phyloP scores from a whole-genome alignment of 257 asterid genomes.

The Primulina eburnea region DNA sequence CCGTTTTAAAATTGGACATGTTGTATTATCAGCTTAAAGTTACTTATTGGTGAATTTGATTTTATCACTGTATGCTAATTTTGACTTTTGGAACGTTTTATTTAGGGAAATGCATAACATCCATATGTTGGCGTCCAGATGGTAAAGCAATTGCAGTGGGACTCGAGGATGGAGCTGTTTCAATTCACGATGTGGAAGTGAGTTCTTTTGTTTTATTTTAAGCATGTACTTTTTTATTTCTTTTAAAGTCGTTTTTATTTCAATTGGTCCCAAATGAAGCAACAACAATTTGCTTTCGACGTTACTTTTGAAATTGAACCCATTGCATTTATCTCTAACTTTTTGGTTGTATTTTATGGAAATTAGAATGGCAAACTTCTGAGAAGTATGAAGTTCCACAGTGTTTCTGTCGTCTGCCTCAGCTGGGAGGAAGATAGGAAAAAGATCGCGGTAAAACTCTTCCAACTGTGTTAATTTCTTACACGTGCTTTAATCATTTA shows the following conservation, averaged over 20 bases:
- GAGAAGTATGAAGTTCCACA: conserved; percentile 69
- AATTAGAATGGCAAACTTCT: conserved; percentile 87
- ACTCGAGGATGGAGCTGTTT: conserved; percentile 85
- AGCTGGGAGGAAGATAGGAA: conserved; percentile 88
- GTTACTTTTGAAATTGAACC: conserved; percentile 1
- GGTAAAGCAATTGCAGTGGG: conserved; percentile 94
- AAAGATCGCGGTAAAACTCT: conserved; percentile 43
- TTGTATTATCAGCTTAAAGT: not conserved
- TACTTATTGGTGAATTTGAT: not conserved
- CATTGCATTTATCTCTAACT: conserved; percentile 15
- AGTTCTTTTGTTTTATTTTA: conserved; percentile 26
- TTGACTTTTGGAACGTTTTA: conserved; percentile 14
- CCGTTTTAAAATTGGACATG: not conserved
- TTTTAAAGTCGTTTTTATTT: conserved; percentile 11
- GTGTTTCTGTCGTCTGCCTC: conserved; percentile 71
- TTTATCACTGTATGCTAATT: conserved; percentile 8
- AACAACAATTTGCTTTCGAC: not conserved
- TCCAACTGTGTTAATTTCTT: conserved; percentile 16
- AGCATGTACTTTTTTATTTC: not conserved
- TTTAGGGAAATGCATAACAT: conserved; percentile 70
- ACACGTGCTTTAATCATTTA: conserved; percentile 6
- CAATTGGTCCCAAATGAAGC: not conserved
- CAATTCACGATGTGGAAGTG: conserved; percentile 94
- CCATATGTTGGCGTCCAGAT: conserved; percentile 98
- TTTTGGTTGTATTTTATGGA: conserved; percentile 24